Evolutionary conservation across 371 early-diverging fungal species (phyloP).

Genomic region (Basidiobolus meristosporus): DNA sequence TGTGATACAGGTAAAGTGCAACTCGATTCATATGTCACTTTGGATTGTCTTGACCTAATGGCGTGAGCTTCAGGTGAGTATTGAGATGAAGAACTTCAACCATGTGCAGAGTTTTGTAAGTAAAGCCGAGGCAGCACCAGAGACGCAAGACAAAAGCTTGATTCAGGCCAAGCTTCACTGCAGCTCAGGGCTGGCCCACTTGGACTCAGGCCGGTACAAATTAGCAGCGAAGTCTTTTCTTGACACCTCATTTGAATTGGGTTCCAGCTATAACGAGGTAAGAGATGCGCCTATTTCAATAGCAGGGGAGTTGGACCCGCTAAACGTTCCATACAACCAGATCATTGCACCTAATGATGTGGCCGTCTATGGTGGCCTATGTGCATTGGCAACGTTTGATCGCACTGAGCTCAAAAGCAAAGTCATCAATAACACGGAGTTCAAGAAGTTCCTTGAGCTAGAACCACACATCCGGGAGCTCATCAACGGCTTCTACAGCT

Average conservation of each 20-base stretch:
- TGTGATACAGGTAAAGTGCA: conserved; percentile 54
- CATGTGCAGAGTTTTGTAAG: conserved; percentile 51
- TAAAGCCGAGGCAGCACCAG: conserved; percentile 49
- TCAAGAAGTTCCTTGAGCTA: conserved; percentile 57
- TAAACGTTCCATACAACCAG: conserved; percentile 8
- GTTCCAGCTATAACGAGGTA: no score
- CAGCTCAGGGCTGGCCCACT: conserved; percentile 36
- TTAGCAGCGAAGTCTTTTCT: conserved; percentile 38
- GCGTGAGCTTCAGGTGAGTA: conserved; percentile 23
- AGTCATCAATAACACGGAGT: conserved; percentile 47
- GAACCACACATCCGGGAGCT: conserved; percentile 58
- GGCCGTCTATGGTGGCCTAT: conserved; percentile 62
- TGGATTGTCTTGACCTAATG: background rate
- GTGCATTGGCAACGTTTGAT: conserved; percentile 60
- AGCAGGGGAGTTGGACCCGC: no score
- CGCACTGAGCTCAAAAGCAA: conserved; percentile 40
- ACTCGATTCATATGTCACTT: no score
- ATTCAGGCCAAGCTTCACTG: conserved; percentile 42
- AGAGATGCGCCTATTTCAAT: no score
- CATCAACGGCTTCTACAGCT: conserved; percentile 47
- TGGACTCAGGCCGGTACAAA: conserved; percentile 32
- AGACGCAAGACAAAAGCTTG: conserved; percentile 25
- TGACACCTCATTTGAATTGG: conserved; percentile 39
- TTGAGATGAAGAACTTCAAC: conserved; percentile 40
- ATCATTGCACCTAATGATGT: conserved; percentile 63